A percentile compares a stretch with the other conserved stretches of the same genome.
These are phyloP conservation scores for Plasmodium adleri DNA, from an alignment of 169 alveolate genomes.

Conservation along the genomic window DNA sequence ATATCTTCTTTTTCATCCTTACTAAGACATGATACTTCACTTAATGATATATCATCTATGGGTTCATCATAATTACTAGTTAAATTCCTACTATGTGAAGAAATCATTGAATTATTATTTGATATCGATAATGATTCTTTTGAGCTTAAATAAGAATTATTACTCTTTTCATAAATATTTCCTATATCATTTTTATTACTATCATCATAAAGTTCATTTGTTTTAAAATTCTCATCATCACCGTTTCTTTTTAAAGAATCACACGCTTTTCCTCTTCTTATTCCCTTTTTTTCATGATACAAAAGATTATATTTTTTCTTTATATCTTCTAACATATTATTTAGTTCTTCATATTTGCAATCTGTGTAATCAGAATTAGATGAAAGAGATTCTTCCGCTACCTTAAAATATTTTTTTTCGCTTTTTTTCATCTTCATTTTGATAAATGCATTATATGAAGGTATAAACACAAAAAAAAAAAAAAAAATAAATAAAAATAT, in stretches of 20 bases:
- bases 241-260: not conserved
- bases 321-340: constrained; percentile 16
- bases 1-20: constrained; percentile 6
- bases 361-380: not conserved
- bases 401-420: too few relatives aligned
- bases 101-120: not conserved
- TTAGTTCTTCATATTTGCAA: constrained; percentile 8
- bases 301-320: constrained; percentile 27
- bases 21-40: constrained; percentile 13
- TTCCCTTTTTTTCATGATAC: not conserved
- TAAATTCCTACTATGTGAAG: constrained; percentile 4
- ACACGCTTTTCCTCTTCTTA: not conserved
- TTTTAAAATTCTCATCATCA: not conserved
- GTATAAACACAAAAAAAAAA: too few relatives aligned
- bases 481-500: too few relatives aligned
- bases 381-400: too few relatives aligned
- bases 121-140: constrained; percentile 1
- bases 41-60: constrained; percentile 39
- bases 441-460: too few relatives aligned
- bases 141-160: not conserved
- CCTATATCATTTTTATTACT: too few relatives aligned
- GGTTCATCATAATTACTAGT: constrained; percentile 9
- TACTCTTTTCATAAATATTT: too few relatives aligned
- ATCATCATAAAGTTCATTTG: not conserved
- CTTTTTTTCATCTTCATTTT: too few relatives aligned